Conservation (phyloP, 2,329 filamentous ascomycete genomes). For the Lecanosticta acicola region DNA sequence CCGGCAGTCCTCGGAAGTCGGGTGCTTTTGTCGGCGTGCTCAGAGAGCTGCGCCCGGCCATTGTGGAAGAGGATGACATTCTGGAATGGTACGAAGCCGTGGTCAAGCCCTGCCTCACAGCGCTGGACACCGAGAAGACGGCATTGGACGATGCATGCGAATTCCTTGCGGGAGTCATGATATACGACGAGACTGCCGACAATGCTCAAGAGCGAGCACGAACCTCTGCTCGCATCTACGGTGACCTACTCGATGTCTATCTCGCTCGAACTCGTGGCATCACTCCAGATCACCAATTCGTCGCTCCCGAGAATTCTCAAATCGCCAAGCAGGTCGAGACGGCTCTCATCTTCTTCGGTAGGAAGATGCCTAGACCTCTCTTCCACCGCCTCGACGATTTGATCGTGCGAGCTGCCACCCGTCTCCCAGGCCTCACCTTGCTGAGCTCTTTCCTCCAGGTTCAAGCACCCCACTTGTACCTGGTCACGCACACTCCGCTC, state of each 20-base stretch:
- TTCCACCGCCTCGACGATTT: constrained; percentile 60
- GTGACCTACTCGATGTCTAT: constrained; percentile 46
- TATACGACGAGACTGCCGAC: constrained; percentile 56
- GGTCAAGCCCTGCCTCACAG: constrained; percentile 51
- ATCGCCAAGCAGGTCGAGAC: constrained; percentile 48
- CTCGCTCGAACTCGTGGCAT: constrained; percentile 38
- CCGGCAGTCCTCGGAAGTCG: constrained; percentile 51
- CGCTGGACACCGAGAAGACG: constrained; percentile 56
- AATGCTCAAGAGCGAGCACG: constrained; percentile 44
- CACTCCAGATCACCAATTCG: constrained; percentile 30
- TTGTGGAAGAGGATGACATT: constrained; percentile 58
- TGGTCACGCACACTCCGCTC: constrained; percentile 65
- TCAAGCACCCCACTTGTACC: constrained; percentile 73
- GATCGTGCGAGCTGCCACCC: constrained; percentile 58
- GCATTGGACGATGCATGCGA: constrained; percentile 60
- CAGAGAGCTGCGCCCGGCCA: constrained; percentile 56
- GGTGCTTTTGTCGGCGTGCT: constrained; percentile 66
- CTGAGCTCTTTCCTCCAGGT: constrained; percentile 67
- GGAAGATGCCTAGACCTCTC: constrained; percentile 65
- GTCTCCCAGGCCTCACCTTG: constrained; percentile 60
- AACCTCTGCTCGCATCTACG: constrained; percentile 55
- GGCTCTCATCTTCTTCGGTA: constrained; percentile 54
- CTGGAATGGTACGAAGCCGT: constrained; percentile 68
- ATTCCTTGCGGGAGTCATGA: constrained; percentile 59
- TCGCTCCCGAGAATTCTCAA: constrained; percentile 41